Evolutionary conservation across 31 red algal species (phyloP), one percentile per base, ranked within the genome.

Genomic region (Porphyra umbilicalis): DNA sequence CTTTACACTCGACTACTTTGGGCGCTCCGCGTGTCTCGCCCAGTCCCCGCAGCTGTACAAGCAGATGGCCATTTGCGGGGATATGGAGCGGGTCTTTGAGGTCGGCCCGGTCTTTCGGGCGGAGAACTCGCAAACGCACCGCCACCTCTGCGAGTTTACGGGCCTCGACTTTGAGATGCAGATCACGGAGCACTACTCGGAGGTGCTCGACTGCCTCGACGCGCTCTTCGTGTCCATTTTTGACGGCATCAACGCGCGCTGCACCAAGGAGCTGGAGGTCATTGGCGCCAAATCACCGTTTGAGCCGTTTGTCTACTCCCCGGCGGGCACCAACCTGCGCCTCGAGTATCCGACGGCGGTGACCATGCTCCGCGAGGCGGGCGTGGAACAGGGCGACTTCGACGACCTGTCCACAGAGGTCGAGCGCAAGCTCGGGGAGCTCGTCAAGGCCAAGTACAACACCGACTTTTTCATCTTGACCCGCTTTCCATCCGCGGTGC

Each of bases 11-110:
- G 40, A 86, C 31, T 98, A 95, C 75, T 98, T 98, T 89, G 93
- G 85, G 15, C 80, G 89, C 31, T 35, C 85, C 25, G 96, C 96
- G 1, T 98, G 96, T 74, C 90, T 98, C 33, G 92, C 96, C 39
- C 96, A 98, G 86, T 88, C 84, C 30, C 96, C 96, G 57, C 96
- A 98, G 80, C 84, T 98, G 75, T 98, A 98, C 81, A 98, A 98
- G 82, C 96, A 98, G 81, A 98, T 98, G 96, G 92, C 90, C 20
- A 93, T 98, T 36, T 98, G 96, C 81, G 89, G 84, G 35, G 96
- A 98, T 79, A 91, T 98, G 81, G 36, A 92, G 25, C 85, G 89
- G 10, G 96, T 98, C 78, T 98, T 98, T 86, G 96, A 98, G 79
- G 92, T 98, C 38, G 96, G 96, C 8, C 96, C 92, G 9, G 96